Evolutionary conservation across 305 asterid genomes (phyloP), one percentile per base, ranked within the genome.

Genomic region (Fraxinus paxiana): DNA sequence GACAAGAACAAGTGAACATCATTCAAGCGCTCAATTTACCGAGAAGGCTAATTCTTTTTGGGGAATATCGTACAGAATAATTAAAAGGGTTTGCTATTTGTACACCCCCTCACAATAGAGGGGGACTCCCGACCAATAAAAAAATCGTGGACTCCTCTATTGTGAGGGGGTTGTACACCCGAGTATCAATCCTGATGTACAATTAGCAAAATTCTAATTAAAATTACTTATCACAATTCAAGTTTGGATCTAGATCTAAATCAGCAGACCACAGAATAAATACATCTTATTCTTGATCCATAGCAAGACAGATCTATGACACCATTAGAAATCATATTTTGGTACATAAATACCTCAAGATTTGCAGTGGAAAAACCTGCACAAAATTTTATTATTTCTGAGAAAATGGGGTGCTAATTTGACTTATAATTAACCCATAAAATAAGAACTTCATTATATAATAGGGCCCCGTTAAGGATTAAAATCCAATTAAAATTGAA

Each of bases 201-300:
- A 41, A 41, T 10, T 41, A 41, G 5, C n/a, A 41, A 41, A 41
- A 41, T 41, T 41, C 0, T 41, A 41, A 41, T 41, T 41, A 41
- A 41, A 10, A 10, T 41, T 41, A 41, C 51, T 41, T 12, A 6
- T 56, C 28, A 56, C 26, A 56, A 56, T 56, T 56, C 28, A 56
- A 54, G 82, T 31, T 82, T 82, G 83, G 93, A 91, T 91, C 92
- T 82, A 85, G 94, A 91, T 91, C 93, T 87, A 86, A 83, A 84
- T 79, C 80, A 78, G 56, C 37, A 77, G 84, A 80, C 80, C 72
- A 31, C 17, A 80, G 38, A 76, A 24, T 73, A 80, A 82, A 69
- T 75, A 78, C 37, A 73, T 37, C 43, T 69, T 15, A 31, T 31
- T 69, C 41, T 30, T 77, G 79, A 33, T 86, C 88, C 84, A 88